Evolutionary conservation across 371 early-diverging fungal species (phyloP), one percentile per base, ranked within the genome.

Genomic region (Lichtheimia ramosa): DNA sequence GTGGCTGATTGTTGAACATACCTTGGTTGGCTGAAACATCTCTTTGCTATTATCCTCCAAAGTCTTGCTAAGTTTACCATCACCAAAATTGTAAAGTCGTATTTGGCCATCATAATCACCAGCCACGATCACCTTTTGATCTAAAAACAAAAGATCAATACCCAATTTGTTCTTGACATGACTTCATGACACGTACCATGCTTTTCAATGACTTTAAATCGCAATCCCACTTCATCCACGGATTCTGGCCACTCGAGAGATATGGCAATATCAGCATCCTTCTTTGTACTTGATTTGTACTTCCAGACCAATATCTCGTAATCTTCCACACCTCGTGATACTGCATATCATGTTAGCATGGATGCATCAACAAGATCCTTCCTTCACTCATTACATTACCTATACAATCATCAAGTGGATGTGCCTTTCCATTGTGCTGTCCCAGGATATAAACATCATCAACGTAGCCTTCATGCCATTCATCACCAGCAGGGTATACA

Each of bases 391-490:
- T 34, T 20, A 15, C 20, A 46, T 59, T 60, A 68, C 68, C 63
- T 16, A 67, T 62, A 18, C 48, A 59, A 2, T 56, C 60, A 52
- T 64, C 65, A 18, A 70, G 40, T 52, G 21, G 23, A 42, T 62
- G 40, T 0, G 52, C n/a, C 3, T 23, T 20, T 6, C 62, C 42
- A 7, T 61, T 58, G 23, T 69, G 64, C 48, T 74, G 72, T 6
- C 73, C 74, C 1, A 77, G 10, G 14, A 75, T 65, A 51, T 57
- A 63, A 13, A 86, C 66, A 60, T 83, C 86, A 57, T 86, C 86
- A 5, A 86, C 63, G 49, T 83, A 70, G 1, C 83, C 83, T 41
- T 77, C 82, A 63, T 86, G 86, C 84, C 84, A 86, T 57, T 83
- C 86, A 43, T 76, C 71, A 5, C 83, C 81, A 20, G 59, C 56